Evolutionary conservation across 805 yeast species (phyloP).

Genomic region (Priceomyces medius): DNA sequence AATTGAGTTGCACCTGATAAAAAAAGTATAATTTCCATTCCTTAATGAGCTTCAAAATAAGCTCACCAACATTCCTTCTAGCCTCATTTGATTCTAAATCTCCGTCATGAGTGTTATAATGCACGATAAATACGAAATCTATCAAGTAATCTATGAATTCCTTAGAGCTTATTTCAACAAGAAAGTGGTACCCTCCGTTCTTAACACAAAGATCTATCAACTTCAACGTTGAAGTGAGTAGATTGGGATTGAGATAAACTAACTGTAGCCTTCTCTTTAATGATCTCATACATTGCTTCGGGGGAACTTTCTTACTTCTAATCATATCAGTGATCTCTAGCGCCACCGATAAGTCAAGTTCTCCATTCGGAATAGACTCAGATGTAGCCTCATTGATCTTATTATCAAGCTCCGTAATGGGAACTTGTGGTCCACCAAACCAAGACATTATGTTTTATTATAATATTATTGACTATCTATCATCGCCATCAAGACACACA

Average conservation of each 20-base stretch:
- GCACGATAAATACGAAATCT: conserved; percentile 38
- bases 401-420: conserved; percentile 49
- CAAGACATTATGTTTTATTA: conserved; percentile 44
- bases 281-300: conserved; percentile 83
- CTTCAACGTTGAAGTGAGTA: conserved; percentile 70
- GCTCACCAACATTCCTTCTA: conserved; percentile 48
- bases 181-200: conserved; percentile 87
- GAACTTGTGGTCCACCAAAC: conserved; percentile 41
- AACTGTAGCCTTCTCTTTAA: conserved; percentile 68
- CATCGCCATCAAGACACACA: conserved; percentile 8
- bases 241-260: conserved; percentile 70
- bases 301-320: conserved; percentile 72
- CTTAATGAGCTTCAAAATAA: conserved; percentile 64
- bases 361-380: conserved; percentile 90
- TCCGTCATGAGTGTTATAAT: conserved; percentile 33
- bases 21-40: conserved; percentile 77
- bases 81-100: conserved; percentile 22
- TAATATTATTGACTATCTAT: background rate
- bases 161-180: conserved; percentile 72
- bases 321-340: conserved; percentile 86
- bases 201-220: conserved; percentile 84
- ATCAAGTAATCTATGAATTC: conserved; percentile 84
- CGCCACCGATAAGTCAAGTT: conserved; percentile 67
- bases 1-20: conserved; percentile 60
- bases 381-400: conserved; percentile 78